phyloP scores from a whole-genome alignment of 2,329 filamentous ascomycete genomes.

The Epicoccum nigrum region DNA sequence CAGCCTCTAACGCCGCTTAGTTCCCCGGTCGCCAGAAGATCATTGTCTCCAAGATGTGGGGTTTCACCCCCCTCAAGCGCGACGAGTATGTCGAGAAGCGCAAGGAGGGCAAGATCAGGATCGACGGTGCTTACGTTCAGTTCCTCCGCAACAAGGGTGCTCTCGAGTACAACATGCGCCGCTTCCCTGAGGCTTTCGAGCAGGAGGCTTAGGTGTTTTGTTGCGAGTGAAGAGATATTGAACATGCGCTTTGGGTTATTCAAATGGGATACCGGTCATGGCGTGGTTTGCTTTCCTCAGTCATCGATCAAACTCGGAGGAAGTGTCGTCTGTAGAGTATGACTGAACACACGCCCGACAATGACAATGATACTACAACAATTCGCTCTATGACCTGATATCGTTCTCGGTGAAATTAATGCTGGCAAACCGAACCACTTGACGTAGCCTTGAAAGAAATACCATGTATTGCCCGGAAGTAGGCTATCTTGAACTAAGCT shows the following conservation, averaged over 20 bases:
- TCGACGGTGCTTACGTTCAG: slow-evolving; percentile 99
- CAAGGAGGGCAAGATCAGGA: slow-evolving; percentile 89
- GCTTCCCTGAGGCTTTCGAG: slow-evolving; percentile 91
- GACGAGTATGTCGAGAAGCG: slow-evolving; percentile 98
- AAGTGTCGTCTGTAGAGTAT: slow-evolving; percentile 37
- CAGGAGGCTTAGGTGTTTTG: slow-evolving; percentile 40
- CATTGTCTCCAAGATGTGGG: slow-evolving; percentile 99
- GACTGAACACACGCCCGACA: slow-evolving; percentile 38
- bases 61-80: slow-evolving; percentile 96
- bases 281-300: slow-evolving; percentile 46
- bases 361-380: slow-evolving; percentile 42
- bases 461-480: too few species aligned
- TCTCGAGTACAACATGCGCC: slow-evolving; percentile 84
- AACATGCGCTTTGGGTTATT: slow-evolving; percentile 39
- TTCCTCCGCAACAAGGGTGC: slow-evolving; percentile 95
- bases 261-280: slow-evolving; percentile 46
- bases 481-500: too few species aligned
- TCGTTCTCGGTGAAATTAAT: too few species aligned
- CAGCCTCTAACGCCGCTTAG: slow-evolving; percentile 22
- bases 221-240: slow-evolving; percentile 33
- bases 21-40: slow-evolving; percentile 99
- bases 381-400: neutral
- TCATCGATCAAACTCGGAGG: slow-evolving; percentile 43
- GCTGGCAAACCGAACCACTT: too few species aligned
- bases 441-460: too few species aligned